Conservation (phyloP, 306 rosid species). For the Pterocarpus santalinus region DNA sequence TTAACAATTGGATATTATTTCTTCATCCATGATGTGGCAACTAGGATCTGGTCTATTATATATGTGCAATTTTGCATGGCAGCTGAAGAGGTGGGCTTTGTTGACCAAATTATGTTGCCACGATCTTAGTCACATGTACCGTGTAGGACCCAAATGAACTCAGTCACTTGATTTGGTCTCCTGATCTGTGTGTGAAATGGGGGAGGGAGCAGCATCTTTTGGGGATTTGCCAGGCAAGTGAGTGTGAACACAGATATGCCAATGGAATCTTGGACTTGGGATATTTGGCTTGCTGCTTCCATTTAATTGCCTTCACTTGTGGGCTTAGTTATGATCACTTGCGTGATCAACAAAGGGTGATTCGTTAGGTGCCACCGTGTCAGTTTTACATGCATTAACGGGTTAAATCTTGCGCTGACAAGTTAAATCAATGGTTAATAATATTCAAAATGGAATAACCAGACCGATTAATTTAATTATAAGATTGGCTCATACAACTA, state of each 20-base stretch:
- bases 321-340: conserved; percentile 23
- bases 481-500: too few relatives aligned
- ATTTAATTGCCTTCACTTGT: conserved; percentile 44
- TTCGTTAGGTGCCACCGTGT: background rate
- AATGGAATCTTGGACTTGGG: conserved; percentile 60
- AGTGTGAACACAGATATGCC: conserved; percentile 54
- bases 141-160: conserved; percentile 52
- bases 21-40: conserved; percentile 43
- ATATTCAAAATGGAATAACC: too few relatives aligned
- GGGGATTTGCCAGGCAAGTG: background rate
- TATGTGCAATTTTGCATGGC: conserved; percentile 24
- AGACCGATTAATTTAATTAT: too few relatives aligned
- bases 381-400: background rate
- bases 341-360: background rate
- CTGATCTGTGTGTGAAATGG: conserved; percentile 49
- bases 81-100: conserved; percentile 39
- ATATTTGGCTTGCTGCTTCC: background rate
- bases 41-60: conserved; percentile 32
- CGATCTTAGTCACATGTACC: background rate
- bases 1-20: conserved; percentile 1
- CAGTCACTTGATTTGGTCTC: conserved; percentile 32
- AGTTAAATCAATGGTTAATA: background rate
- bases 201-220: conserved; percentile 45
- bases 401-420: conserved; percentile 23
- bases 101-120: conserved; percentile 45